These are phyloP conservation scores for Gaultheria prostrata DNA, from an alignment of 148 eudicot species.

Conservation along the genomic window DNA sequence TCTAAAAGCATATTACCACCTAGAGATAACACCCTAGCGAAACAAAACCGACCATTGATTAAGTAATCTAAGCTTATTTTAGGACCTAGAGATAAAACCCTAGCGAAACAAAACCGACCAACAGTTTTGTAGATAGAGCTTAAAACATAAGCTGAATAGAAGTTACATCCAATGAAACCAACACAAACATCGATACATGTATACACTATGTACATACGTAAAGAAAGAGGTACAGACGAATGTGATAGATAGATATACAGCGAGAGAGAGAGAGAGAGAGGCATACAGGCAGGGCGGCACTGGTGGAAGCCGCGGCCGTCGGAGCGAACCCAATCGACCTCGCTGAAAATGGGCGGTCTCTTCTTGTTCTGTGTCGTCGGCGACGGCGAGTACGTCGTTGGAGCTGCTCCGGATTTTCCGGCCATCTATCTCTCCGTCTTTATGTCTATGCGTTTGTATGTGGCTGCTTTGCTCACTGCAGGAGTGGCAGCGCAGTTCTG, in stretches of 20 bases:
- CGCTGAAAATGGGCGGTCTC: conserved; percentile 37
- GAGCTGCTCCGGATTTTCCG: conserved; percentile 42
- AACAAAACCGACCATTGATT: no score
- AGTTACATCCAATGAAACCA: conserved; percentile 1
- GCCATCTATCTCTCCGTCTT: conserved; percentile 40
- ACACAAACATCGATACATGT: not conserved
- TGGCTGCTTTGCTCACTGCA: not conserved
- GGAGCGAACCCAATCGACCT: conserved; percentile 65
- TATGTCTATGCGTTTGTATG: not conserved
- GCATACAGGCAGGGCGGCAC: conserved; percentile 90
- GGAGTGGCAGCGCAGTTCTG: not conserved
- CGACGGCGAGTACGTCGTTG: conserved; percentile 73
- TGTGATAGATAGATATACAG: no score
- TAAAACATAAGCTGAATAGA: not conserved
- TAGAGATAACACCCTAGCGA: no score
- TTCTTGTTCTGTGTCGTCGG: conserved; percentile 41
- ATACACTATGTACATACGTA: not conserved
- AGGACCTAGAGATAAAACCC: not conserved
- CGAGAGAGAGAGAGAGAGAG: not conserved
- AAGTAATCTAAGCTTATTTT: no score
- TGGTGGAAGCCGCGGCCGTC: conserved; percentile 80
- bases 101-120: not conserved
- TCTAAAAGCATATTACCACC: no score
- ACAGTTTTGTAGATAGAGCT: not conserved
- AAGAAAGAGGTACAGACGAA: not conserved